Conservation (phyloP, 805 yeast species). For the Zygotorulaspora chibaensis region DNA sequence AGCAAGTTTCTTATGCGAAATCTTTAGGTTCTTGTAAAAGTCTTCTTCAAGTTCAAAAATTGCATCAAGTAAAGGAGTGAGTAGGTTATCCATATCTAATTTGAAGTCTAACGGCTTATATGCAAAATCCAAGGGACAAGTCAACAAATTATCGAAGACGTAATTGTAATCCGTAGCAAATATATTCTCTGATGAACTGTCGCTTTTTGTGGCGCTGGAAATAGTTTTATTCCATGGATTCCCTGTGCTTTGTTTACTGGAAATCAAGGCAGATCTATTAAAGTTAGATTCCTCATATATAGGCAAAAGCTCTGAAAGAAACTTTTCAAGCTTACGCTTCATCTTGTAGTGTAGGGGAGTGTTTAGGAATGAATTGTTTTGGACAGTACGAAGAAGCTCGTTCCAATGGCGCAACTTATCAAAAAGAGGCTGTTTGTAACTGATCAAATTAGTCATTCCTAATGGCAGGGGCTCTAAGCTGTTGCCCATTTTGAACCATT, state of each 20-base stretch:
- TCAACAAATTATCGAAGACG: slow-evolving; percentile 19
- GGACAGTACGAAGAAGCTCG: slow-evolving; percentile 18
- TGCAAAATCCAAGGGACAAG: slow-evolving; percentile 22
- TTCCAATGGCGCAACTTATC: slow-evolving; percentile 33
- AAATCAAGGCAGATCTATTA: slow-evolving; percentile 25
- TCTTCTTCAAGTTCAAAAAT: slow-evolving; percentile 24
- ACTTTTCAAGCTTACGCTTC: slow-evolving; percentile 24
- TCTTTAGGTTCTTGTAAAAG: slow-evolving; percentile 18
- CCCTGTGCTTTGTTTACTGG: slow-evolving; percentile 18
- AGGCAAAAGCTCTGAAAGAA: slow-evolving; percentile 27
- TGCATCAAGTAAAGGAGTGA: slow-evolving; percentile 19
- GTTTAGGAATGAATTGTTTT: slow-evolving; percentile 22
- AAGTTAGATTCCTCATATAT: slow-evolving; percentile 29
- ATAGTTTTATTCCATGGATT: slow-evolving; percentile 20
- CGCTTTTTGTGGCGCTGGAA: slow-evolving; percentile 16
- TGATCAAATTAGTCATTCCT: slow-evolving; percentile 27
- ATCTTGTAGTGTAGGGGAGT: slow-evolving; percentile 26
- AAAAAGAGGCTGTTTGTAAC: slow-evolving; percentile 31
- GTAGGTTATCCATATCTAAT: slow-evolving; percentile 16
- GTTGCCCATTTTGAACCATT: slow-evolving; percentile 28
- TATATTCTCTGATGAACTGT: slow-evolving; percentile 9
- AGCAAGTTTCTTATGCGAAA: slow-evolving; percentile 8
- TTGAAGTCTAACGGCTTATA: slow-evolving; percentile 15
- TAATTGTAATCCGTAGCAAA: slow-evolving; percentile 23
- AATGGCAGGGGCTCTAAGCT: slow-evolving; percentile 9